Percentiles rank a stretch among this genome's conserved stretches.
Conservation (phyloP, 352 stramenopile species). For the Halophytophthora polymorphica region DNA sequence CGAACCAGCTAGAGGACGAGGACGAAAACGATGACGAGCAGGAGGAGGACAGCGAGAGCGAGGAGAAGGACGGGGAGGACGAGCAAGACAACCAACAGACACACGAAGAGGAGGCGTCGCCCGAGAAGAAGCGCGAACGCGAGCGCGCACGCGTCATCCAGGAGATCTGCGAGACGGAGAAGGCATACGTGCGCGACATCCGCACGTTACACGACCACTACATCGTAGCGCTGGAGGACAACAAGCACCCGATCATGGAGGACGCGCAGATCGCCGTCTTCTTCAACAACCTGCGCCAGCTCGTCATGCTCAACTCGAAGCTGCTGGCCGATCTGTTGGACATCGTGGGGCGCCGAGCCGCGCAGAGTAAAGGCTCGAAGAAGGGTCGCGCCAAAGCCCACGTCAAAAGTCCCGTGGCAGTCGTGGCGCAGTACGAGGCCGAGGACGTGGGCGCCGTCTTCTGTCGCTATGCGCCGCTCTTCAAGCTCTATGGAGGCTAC, state of each 20-base stretch:
- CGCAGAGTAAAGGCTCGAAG: slow-evolving; percentile 10
- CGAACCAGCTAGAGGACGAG: slow-evolving; percentile 16
- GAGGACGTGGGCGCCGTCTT: slow-evolving; percentile 72
- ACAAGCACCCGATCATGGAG: slow-evolving; percentile 75
- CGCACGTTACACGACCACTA: slow-evolving; percentile 76
- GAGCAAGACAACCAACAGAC: slow-evolving; percentile 21
- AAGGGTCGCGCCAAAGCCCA: slow-evolving; percentile 13
- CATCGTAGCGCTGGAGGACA: slow-evolving; percentile 76
- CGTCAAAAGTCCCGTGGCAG: slow-evolving; percentile 25
- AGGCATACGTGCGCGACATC: slow-evolving; percentile 74
- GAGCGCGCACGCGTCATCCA: slow-evolving; percentile 57
- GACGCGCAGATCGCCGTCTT: slow-evolving; percentile 86
- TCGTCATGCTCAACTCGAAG: slow-evolving; percentile 86
- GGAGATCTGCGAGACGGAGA: slow-evolving; percentile 81
- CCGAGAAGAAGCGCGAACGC: slow-evolving; percentile 14
- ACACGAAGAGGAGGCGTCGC: slow-evolving; percentile 8
- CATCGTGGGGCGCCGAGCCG: slow-evolving; percentile 44
- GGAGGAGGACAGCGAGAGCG: slow-evolving; percentile 19
- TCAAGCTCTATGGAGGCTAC: slow-evolving; percentile 81
- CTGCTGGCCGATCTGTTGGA: slow-evolving; percentile 64
- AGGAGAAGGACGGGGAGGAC: slow-evolving; percentile 17
- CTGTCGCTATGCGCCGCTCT: slow-evolving; percentile 76
- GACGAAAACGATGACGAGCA: slow-evolving; percentile 18
- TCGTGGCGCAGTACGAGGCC: slow-evolving; percentile 26
- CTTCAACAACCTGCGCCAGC: slow-evolving; percentile 79